A percentile compares a stretch with the other conserved stretches of the same genome.
phyloP scores from a whole-genome alignment of 495 filamentous ascomycete genomes.

The Xylaria telfairii region DNA sequence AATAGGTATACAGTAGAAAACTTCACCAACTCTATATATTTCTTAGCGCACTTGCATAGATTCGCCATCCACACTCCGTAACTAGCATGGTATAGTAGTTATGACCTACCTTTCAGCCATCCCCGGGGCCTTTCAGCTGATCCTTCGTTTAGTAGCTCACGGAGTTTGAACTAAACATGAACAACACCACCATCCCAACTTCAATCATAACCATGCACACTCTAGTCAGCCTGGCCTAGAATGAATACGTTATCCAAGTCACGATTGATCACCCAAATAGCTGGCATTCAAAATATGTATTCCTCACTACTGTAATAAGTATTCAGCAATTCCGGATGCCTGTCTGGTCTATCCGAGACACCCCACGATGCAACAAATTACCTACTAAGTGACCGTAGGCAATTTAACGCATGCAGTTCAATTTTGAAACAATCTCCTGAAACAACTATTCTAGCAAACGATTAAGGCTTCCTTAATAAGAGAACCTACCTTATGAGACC shows the following conservation, averaged over 20 bases:
- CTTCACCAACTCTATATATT: neutral
- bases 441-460: neutral
- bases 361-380: neutral
- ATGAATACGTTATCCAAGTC: neutral
- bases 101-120: neutral
- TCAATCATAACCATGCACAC: neutral
- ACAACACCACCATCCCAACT: neutral
- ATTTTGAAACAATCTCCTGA: neutral
- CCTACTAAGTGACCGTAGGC: too few species aligned
- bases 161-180: neutral
- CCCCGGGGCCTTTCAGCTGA: conserved; percentile 15
- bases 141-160: neutral
- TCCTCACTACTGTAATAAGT: neutral
- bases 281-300: neutral
- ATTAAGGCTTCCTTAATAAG: neutral
- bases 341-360: neutral
- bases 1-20: too few species aligned
- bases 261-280: neutral
- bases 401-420: neutral
- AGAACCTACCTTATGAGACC: neutral
- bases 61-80: neutral
- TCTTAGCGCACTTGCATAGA: too few species aligned
- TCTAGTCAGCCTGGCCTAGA: neutral
- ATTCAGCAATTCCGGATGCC: neutral
- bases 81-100: neutral